Evolutionary conservation across 805 yeast species (phyloP).

Genomic region (Millerozyma acaciae): DNA sequence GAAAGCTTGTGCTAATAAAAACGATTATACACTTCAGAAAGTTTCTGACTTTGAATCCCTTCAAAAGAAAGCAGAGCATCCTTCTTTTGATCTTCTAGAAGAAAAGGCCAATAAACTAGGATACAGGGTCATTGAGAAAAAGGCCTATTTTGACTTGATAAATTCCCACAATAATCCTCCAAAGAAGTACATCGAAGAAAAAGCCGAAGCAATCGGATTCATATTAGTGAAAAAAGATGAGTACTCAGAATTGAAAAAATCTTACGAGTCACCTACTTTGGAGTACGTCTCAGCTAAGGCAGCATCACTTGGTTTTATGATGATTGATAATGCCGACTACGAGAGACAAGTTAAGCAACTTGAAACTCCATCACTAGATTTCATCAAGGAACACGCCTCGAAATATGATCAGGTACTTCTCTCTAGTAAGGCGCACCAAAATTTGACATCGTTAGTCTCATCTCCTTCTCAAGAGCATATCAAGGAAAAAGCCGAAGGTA

Average conservation of each 20-base stretch:
- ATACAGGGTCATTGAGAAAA: constrained; percentile 13
- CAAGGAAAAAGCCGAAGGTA: constrained; percentile 4
- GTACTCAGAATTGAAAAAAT: constrained; percentile 9
- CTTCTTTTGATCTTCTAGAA: constrained; percentile 26
- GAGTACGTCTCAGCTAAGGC: constrained; percentile 23
- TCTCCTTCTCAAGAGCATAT: constrained; percentile 28
- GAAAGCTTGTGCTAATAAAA: constrained; percentile 10
- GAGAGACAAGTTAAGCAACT: constrained; percentile 1
- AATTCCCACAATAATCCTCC: constrained; percentile 30
- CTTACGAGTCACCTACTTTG: constrained; percentile 15
- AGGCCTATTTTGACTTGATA: constrained; percentile 7
- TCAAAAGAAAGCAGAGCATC: constrained; percentile 13
- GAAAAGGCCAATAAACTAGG: constrained; percentile 17
- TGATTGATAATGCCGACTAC: constrained; percentile 10
- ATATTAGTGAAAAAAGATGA: constrained; percentile 15
- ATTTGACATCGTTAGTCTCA: too few relatives aligned
- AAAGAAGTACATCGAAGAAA: constrained; percentile 13
- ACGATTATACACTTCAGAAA: constrained; percentile 4
- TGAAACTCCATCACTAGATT: constrained; percentile 9
- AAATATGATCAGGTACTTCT: constrained; percentile 1
- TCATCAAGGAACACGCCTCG: constrained; percentile 16
- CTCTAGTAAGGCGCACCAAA: constrained; percentile 5
- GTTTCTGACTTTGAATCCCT: constrained; percentile 11
- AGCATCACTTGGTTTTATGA: constrained; percentile 10
- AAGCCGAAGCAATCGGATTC: constrained; percentile 10